These are phyloP conservation scores for Odontarrhena argentea DNA, from an alignment of 345 rosid genomes.

Conservation along the genomic window DNA sequence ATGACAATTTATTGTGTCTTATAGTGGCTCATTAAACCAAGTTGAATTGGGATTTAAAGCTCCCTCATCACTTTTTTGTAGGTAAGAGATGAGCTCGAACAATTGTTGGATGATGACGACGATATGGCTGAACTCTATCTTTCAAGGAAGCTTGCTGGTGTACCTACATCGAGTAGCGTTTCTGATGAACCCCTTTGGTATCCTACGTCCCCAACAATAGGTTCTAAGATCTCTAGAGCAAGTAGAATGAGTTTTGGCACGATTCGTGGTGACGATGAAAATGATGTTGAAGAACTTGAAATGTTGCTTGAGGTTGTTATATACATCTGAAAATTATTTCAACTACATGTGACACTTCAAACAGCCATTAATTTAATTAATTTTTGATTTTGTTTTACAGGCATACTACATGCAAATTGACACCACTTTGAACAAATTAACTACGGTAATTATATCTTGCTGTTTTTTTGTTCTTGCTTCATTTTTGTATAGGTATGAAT, in stretches of 20 bases:
- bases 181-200: slow-evolving; percentile 71
- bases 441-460: slow-evolving; percentile 50
- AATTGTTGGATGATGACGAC: slow-evolving; percentile 85
- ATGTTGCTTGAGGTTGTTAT: slow-evolving; percentile 85
- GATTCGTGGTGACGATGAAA: slow-evolving; percentile 79
- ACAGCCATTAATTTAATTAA: not conserved
- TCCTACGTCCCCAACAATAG: slow-evolving; percentile 83
- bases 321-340: not conserved
- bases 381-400: slow-evolving; percentile 44
- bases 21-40: not conserved
- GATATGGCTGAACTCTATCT: slow-evolving; percentile 94
- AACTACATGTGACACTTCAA: not conserved
- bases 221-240: slow-evolving; percentile 92
- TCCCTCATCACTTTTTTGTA: slow-evolving; percentile 33
- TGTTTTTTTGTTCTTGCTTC: not conserved
- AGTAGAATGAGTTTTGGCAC: slow-evolving; percentile 90
- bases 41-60: not conserved
- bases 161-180: slow-evolving; percentile 64
- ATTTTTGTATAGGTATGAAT: not conserved
- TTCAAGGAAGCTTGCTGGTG: slow-evolving; percentile 75
- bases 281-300: slow-evolving; percentile 96
- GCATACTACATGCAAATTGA: slow-evolving; percentile 94
- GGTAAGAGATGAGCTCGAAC: slow-evolving; percentile 97
- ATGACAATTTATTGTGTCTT: not conserved
- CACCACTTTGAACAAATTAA: slow-evolving; percentile 79